Conservation (phyloP, 129 eudicot genomes). For the Tagetes patula region DNA sequence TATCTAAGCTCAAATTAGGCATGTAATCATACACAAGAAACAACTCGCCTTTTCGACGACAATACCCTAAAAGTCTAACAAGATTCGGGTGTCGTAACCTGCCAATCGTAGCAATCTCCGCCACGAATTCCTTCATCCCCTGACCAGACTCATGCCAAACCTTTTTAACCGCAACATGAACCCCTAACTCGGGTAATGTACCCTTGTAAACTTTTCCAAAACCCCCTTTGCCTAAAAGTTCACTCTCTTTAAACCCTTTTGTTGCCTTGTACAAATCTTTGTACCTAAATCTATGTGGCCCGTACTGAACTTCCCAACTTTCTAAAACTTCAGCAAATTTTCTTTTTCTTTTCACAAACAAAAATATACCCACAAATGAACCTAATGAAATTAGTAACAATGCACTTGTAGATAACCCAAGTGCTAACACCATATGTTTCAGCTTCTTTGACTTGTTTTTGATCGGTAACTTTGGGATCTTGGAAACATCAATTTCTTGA, state of each 20-base stretch:
- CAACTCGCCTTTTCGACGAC: constrained; percentile 42
- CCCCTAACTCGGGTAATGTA: constrained; percentile 24
- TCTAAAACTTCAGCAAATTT: constrained; percentile 49
- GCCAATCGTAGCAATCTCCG: constrained; percentile 47
- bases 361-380: constrained; percentile 7
- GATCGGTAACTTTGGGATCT: constrained; percentile 40
- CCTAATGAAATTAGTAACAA: background rate
- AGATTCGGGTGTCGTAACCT: constrained; percentile 51
- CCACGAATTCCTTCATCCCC: constrained; percentile 57
- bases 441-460: constrained; percentile 21
- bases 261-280: constrained; percentile 51
- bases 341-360: constrained; percentile 25
- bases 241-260: constrained; percentile 49
- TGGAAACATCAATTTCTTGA: constrained; percentile 39
- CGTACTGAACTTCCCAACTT: constrained; percentile 52
- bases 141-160: constrained; percentile 51
- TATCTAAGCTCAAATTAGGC: constrained; percentile 44
- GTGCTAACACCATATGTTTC: constrained; percentile 20
- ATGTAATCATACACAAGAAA: constrained; percentile 47
- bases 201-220: constrained; percentile 56
- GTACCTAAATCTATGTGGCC: constrained; percentile 44
- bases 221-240: constrained; percentile 49
- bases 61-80: constrained; percentile 44
- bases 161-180: constrained; percentile 45
- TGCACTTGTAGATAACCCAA: constrained; percentile 32